phyloP scores from a whole-genome alignment of 306 rosid genomes.

The Cercis canadensis region DNA sequence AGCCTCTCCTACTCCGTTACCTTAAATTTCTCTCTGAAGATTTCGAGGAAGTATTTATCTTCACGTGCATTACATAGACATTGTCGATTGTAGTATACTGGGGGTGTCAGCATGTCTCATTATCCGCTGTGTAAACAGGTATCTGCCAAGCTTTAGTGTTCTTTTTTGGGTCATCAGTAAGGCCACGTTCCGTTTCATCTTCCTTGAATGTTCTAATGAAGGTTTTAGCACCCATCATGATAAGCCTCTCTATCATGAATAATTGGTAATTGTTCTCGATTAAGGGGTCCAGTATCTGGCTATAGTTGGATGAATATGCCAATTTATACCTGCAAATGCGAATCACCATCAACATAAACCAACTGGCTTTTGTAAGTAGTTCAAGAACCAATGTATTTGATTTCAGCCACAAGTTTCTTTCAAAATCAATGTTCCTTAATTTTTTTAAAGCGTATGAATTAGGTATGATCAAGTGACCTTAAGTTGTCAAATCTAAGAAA shows the following conservation, averaged over 20 bases:
- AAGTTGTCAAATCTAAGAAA: slow-evolving; percentile 22
- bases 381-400: background rate
- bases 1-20: slow-evolving; percentile 35
- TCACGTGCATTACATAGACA: background rate
- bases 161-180: slow-evolving; percentile 93
- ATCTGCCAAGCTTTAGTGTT: slow-evolving; percentile 86
- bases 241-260: slow-evolving; percentile 91
- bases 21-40: slow-evolving; percentile 8
- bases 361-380: background rate
- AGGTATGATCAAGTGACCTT: slow-evolving; percentile 14
- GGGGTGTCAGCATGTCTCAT: slow-evolving; percentile 54
- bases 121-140: slow-evolving; percentile 74
- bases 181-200: slow-evolving; percentile 71
- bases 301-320: slow-evolving; percentile 81
- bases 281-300: slow-evolving; percentile 69
- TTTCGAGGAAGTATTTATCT: slow-evolving; percentile 11
- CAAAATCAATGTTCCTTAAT: slow-evolving; percentile 1
- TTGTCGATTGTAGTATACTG: background rate
- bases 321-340: slow-evolving; percentile 69
- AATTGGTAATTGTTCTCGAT: slow-evolving; percentile 79
- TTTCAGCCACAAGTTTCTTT: slow-evolving; percentile 10
- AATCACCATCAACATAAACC: slow-evolving; percentile 33
- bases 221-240: slow-evolving; percentile 80
- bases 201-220: slow-evolving; percentile 86
- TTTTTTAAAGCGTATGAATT: slow-evolving; percentile 13